Conservation (phyloP, 2,329 filamentous ascomycete genomes). For the Hirsutella minnesotensis region DNA sequence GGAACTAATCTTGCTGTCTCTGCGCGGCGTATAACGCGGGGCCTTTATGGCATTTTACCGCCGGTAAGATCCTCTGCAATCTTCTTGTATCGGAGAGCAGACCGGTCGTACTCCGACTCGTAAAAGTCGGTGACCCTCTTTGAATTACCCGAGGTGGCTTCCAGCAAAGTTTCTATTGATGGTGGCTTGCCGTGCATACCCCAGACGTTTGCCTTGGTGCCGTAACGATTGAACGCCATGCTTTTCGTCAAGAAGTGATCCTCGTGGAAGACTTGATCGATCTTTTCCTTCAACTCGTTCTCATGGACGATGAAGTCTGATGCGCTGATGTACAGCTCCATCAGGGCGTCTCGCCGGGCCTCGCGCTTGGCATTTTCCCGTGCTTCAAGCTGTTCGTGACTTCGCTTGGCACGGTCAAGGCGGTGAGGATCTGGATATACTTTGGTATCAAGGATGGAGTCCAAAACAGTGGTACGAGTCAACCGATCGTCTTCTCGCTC, state of each 20-base stretch:
- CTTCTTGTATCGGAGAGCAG: slow-evolving; percentile 38
- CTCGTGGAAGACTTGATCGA: slow-evolving; percentile 66
- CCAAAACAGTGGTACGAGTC: slow-evolving; percentile 55
- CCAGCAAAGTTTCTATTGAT: slow-evolving; percentile 32
- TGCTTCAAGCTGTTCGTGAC: slow-evolving; percentile 30
- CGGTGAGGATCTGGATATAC: slow-evolving; percentile 52
- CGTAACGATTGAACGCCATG: slow-evolving; percentile 15
- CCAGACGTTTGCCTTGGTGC: slow-evolving; percentile 39
- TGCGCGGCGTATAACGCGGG: not conserved
- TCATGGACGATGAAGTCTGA: slow-evolving; percentile 78
- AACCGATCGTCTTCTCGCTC: slow-evolving; percentile 66
- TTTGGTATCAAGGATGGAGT: slow-evolving; percentile 32
- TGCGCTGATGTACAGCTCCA: slow-evolving; percentile 84
- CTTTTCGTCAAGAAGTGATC: slow-evolving; percentile 36
- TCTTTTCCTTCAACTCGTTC: slow-evolving; percentile 57
- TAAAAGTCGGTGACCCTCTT: slow-evolving; percentile 23
- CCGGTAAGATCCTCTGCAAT: slow-evolving; percentile 49
- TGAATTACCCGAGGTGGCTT: slow-evolving; percentile 18
- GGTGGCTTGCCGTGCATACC: slow-evolving; percentile 33
- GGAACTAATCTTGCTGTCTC: not conserved
- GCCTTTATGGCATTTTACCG: slow-evolving; percentile 36
- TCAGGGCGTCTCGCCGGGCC: slow-evolving; percentile 57
- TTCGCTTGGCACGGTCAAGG: slow-evolving; percentile 38
- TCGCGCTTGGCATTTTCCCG: slow-evolving; percentile 36
- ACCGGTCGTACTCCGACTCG: slow-evolving; percentile 29